Evolutionary conservation across 305 asterid species (phyloP), one percentile per base, ranked within the genome.

Genomic region (Fraxinus platypoda): DNA sequence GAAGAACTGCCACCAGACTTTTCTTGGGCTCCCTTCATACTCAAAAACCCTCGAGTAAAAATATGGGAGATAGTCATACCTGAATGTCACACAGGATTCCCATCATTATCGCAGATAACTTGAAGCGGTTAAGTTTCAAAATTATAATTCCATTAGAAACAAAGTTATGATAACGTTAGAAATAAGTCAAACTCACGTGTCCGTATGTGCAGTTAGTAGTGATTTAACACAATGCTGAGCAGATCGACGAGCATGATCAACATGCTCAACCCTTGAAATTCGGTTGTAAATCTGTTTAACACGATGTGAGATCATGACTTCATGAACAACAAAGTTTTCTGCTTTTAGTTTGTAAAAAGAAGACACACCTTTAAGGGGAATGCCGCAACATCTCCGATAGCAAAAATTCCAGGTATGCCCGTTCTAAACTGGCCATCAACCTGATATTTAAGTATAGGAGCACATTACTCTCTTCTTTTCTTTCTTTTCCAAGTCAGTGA

Each of bases 1-100:
- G 86, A 86, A 94, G 86, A 95, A 94, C 75, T 95, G 99, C 99
- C 99, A 95, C 98, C 97, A 94, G 11, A 95, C 97, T 94, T 94
- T 95, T 93, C 99, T 91, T 62, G 88, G 91, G 92, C 97, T 92
- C 62, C 99, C 99, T 85, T 94, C 99, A 76, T 90, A 93, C 88
- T 95, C 99, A 76, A 95, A 95, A 77, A 95, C 96, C 89, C 99
- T 89, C 0, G 99, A 95, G 90, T 95, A 95, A 87, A 95, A 95
- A 83, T 90, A 92, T 12, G 99, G 99, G 83, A 95, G 97, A 85
- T 95, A 95, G 80, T 94, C 98, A 85, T 95, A 95, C 83, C 98
- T 95, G 88, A 82, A 82, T 76, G 73, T 31, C 71, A 75, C 75
- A 26, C 28, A 43, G 71, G 70, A 76, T 41, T 38, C 26, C 21